Evolutionary conservation across 805 yeast genomes (phyloP).

Genomic region (Hanseniaspora pseudoguilliermondii): DNA sequence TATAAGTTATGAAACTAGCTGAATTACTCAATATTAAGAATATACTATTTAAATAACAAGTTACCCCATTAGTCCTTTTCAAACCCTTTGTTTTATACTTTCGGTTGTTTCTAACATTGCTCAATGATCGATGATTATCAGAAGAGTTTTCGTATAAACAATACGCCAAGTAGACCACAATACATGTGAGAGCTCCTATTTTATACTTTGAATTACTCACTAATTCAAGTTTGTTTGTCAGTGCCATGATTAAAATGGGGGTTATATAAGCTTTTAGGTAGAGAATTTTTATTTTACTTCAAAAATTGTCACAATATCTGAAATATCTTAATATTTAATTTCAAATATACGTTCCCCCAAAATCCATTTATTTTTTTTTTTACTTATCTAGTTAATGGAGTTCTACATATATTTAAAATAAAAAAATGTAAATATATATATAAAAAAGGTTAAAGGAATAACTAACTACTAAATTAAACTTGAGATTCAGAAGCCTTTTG

Average conservation of each 20-base stretch:
- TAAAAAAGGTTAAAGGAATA: too few species aligned
- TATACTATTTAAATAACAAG: slow-evolving; percentile 1
- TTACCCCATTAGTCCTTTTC: background rate
- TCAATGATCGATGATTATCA: background rate
- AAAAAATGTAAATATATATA: background rate
- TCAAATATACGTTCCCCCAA: too few species aligned
- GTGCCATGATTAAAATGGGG: too few species aligned
- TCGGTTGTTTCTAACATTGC: background rate
- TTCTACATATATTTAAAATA: too few species aligned
- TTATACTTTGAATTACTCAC: background rate
- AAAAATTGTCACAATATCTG: too few species aligned
- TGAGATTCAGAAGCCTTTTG: background rate
- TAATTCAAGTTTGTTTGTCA: background rate
- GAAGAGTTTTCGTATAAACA: background rate
- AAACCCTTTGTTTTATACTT: background rate
- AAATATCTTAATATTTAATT: too few species aligned
- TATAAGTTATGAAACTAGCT: background rate
- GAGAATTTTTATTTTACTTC: too few species aligned
- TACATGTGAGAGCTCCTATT: background rate
- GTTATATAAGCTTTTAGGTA: too few species aligned
- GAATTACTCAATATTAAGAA: background rate
- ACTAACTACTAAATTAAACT: background rate
- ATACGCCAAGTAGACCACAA: background rate
- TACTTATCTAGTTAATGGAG: too few species aligned
- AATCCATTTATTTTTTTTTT: too few species aligned